Evolutionary conservation across 768 basidiomycete genomes (phyloP).

Genomic region (Tricholoma sp.): DNA sequence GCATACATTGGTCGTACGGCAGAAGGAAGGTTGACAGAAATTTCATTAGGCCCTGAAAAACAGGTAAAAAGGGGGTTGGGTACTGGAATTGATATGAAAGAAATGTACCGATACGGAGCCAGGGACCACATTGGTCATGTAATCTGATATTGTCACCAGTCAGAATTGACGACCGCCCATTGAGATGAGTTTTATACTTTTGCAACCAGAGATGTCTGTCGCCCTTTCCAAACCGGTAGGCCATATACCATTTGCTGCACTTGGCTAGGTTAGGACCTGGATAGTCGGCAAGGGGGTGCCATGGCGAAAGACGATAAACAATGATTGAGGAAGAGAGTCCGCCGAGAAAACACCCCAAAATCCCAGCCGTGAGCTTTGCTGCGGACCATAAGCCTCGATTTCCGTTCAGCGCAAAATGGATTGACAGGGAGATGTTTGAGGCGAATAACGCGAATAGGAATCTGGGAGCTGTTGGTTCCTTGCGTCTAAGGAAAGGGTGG

Average conservation of each 20-base stretch:
- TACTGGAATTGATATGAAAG: background rate
- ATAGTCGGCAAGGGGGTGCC: conserved; percentile 32
- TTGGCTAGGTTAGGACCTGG: conserved; percentile 29
- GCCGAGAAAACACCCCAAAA: background rate
- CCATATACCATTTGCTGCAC: conserved; percentile 27
- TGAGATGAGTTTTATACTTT: background rate
- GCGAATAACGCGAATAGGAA: background rate
- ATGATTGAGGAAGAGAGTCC: conserved; percentile 19
- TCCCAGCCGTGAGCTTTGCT: background rate
- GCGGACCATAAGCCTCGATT: background rate
- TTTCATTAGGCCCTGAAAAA: conserved; percentile 1
- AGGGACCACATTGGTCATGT: background rate
- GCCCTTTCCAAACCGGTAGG: conserved; percentile 10
- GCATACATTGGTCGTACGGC: background rate
- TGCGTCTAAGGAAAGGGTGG: background rate
- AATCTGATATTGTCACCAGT: background rate
- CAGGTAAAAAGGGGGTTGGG: background rate
- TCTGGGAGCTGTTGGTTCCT: background rate
- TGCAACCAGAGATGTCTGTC: conserved; percentile 13
- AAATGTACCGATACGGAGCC: background rate
- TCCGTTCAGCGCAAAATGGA: background rate
- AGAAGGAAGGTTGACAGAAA: conserved; percentile 3
- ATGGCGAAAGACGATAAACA: conserved; percentile 32
- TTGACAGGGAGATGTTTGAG: background rate
- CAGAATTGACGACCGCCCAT: background rate